Evolutionary conservation across 371 early-diverging fungal genomes (phyloP).

Genomic region (Mortierella sp.): DNA sequence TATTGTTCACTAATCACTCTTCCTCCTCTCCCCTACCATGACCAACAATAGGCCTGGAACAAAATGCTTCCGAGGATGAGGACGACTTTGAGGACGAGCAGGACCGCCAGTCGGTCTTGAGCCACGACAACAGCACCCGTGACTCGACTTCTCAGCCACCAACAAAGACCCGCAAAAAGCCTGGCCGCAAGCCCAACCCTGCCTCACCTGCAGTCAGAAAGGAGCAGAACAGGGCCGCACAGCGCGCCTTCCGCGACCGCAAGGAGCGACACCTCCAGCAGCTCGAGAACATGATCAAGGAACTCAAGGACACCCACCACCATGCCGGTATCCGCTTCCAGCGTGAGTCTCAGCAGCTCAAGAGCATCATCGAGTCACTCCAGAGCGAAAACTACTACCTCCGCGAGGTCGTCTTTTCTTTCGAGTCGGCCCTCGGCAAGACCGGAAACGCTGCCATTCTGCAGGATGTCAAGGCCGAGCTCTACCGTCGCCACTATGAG

Average conservation of each 20-base stretch:
- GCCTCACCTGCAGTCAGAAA: conserved; percentile 77
- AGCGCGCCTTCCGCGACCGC: conserved; percentile 83
- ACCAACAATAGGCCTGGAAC: conserved; percentile 15
- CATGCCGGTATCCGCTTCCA: conserved; percentile 54
- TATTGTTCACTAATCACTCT: neutral
- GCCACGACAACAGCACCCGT: conserved; percentile 17
- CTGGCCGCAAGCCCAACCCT: conserved; percentile 84
- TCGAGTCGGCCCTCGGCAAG: conserved; percentile 62
- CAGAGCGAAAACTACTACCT: conserved; percentile 70
- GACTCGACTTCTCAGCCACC: conserved; percentile 42
- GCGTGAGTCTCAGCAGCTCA: conserved; percentile 64
- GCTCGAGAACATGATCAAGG: conserved; percentile 73
- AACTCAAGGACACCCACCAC: conserved; percentile 69
- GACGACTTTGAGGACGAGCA: conserved; percentile 29
- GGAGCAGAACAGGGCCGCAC: conserved; percentile 86
- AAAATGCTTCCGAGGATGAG: conserved; percentile 19
- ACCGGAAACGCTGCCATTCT: conserved; percentile 32
- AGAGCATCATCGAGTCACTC: conserved; percentile 65
- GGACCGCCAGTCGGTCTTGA: conserved; percentile 24
- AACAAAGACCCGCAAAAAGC: conserved; percentile 70
- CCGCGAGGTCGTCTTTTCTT: conserved; percentile 64
- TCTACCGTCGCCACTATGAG: conserved; percentile 49
- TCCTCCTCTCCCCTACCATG: neutral
- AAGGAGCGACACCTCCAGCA: conserved; percentile 77
- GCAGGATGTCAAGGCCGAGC: conserved; percentile 46